Percentiles rank a stretch among this genome's conserved stretches.
Evolutionary conservation across 345 rosid species (phyloP).

Genomic region (Citrus unshiu): DNA sequence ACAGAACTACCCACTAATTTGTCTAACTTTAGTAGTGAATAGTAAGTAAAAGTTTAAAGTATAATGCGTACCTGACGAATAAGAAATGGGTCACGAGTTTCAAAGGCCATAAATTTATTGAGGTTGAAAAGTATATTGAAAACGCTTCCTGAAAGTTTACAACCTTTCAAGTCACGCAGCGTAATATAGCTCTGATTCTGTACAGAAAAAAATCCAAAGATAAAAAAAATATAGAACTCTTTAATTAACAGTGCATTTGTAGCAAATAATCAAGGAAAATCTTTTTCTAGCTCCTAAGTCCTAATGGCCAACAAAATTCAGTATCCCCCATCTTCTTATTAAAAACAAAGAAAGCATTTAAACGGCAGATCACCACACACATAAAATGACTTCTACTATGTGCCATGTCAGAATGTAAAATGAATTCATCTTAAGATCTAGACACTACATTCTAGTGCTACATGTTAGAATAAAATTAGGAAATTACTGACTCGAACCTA

Average conservation of each 20-base stretch:
- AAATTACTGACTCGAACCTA: neutral
- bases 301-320: neutral
- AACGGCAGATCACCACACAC: neutral
- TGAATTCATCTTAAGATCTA: neutral
- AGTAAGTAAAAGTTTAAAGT: neutral
- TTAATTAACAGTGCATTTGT: slow-evolving; percentile 8
- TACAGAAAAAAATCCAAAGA: slow-evolving; percentile 17
- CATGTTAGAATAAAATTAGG: neutral
- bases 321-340: neutral
- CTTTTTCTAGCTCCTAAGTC: neutral
- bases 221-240: slow-evolving; percentile 7
- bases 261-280: neutral
- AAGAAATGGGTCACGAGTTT: slow-evolving; percentile 95
- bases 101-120: slow-evolving; percentile 95
- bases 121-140: slow-evolving; percentile 96
- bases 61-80: slow-evolving; percentile 74
- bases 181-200: slow-evolving; percentile 76
- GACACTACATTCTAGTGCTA: neutral
- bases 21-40: neutral
- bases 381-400: neutral
- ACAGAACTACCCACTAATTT: neutral
- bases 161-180: slow-evolving; percentile 68
- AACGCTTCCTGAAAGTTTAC: slow-evolving; percentile 84
- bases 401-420: neutral
- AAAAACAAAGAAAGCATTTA: too few relatives aligned